A percentile compares a stretch with the other conserved stretches of the same genome.
Conservation (phyloP, 805 yeast species). For the Wickerhamiella alocasiicola region DNA sequence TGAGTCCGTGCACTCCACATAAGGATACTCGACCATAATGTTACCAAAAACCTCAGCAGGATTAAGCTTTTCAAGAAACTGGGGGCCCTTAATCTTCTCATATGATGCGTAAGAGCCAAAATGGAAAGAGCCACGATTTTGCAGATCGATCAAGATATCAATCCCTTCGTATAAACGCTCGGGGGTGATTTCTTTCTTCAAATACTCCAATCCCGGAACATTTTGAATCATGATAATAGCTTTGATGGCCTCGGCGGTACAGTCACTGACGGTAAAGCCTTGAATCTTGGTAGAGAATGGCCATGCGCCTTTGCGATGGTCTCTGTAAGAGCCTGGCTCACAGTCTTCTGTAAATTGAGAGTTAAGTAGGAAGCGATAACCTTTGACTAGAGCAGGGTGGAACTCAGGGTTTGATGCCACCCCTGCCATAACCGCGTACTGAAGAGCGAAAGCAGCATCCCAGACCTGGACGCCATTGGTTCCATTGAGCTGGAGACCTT, state of each 20-base stretch:
- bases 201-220: conserved; percentile 39
- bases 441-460: conserved; percentile 90
- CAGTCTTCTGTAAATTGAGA: conserved; percentile 81
- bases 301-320: conserved; percentile 80
- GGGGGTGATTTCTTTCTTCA: conserved; percentile 41
- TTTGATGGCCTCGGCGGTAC: conserved; percentile 91
- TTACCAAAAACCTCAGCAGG: conserved; percentile 98
- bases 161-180: conserved; percentile 52
- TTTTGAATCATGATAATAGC: conserved; percentile 86
- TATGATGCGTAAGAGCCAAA: conserved; percentile 89
- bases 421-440: conserved; percentile 69
- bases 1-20: conserved; percentile 96
- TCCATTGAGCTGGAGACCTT: conserved; percentile 90
- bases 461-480: conserved; percentile 96
- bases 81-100: conserved; percentile 73
- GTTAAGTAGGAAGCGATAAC: conserved; percentile 58
- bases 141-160: conserved; percentile 63
- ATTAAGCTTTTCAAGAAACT: conserved; percentile 61
- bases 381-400: conserved; percentile 47
- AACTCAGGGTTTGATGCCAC: conserved; percentile 58
- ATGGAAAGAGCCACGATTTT: conserved; percentile 66
- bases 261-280: conserved; percentile 93
- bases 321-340: conserved; percentile 67
- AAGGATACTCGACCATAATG: conserved; percentile 97
- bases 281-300: conserved; percentile 92